Base-by-base conservation (phyloP, 805 yeast species). In the Barnettozyma sucrosica region DNA sequence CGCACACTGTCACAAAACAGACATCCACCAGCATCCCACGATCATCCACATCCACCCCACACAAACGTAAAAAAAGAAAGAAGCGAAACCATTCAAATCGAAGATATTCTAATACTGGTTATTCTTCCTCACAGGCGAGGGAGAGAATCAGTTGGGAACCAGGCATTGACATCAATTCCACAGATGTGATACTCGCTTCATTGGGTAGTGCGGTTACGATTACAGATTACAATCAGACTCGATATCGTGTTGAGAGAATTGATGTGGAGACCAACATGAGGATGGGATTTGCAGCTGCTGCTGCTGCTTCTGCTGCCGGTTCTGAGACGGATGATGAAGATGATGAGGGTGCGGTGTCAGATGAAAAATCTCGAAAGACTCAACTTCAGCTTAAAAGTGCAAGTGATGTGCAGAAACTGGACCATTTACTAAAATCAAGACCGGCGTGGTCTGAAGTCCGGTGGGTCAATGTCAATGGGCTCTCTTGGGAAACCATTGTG, bases 401-500 rank as follows among this genome's bases (percentile, higher is more conserved):
- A 11, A 34, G n/a, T 4, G 41, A 47, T 43, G 59, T 55, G 21
- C 52, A 44, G 1, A 67, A 63, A 25, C 61, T 75, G 23, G 59
- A 57, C 25, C 48, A 51, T 4, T 59, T 63, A 0, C 50, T 79
- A n/a, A 45, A 57, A 2, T 48, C 47, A 7, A 56, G 71, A 34
- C 81, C 82, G 1, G 34, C 48, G 0, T 76, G 81, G 81, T 63
- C 78, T 3, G 64, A 67, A 41, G 78, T 78, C 1, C 61, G 82
- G 14, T 77, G 83, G 83, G 66, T 77, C 45, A 78, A 76, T 51
- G 77, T 79, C 20, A 78, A 77, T 55, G 84, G 83, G 0, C 61
- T 79, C n/a, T 75, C 81, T 2, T 77, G 81, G 81, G 83, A 77
- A 45, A 80, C 80, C 7, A 71, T 80, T 7, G 66, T 75, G 8